Base-by-base conservation (phyloP, 176 grass and related monocot species). In the Elaeis guineensis region DNA sequence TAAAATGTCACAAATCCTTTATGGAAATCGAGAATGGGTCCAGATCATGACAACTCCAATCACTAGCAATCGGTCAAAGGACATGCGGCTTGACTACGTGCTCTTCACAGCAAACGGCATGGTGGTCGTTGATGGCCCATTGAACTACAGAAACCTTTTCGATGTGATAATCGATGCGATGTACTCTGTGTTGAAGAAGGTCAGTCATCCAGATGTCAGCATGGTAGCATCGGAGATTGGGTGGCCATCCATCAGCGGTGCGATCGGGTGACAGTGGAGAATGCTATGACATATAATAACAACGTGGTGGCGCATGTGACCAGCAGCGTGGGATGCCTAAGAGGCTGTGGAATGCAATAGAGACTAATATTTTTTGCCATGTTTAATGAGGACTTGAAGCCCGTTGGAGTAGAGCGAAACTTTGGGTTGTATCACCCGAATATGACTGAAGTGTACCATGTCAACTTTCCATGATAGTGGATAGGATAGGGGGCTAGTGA, bases 341-440 rank as follows among this genome's bases (percentile, higher is more conserved):
- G n/a, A n/a, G n/a, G n/a, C n/a, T n/a, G n/a, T n/a, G n/a, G n/a
- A n/a, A n/a, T n/a, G n/a, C n/a, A n/a, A n/a, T n/a, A n/a, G n/a
- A n/a, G n/a, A n/a, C 22, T 1, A 64, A 51, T 9, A 35, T n/a
- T 65, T n/a, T 76, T 60, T 15, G 62, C 60, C 15, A 49, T 64
- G 71, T 74, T 74, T 54, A 44, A 74, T 39, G 60, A 64, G 51
- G n/a, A 74, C n/a, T 14, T 19, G 44, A 76, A 76, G 73, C 55
- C 54, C 5, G 63, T n/a, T 1, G 73, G 63, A 11, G 52, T 67
- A 1, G 63, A 67, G 55, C 50, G 67, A 20, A 67, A 76, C 16
- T 76, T 76, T 21, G 73, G 73, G 17, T 54, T 75, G 52, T 75
- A 50, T 35, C 39, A 52, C 16, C 62, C 72, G 16, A 58, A 57